Evolutionary conservation across 176 grass and related monocot species (phyloP), one percentile per base, ranked within the genome.

Genomic region (Alopecurus myosuroides): DNA sequence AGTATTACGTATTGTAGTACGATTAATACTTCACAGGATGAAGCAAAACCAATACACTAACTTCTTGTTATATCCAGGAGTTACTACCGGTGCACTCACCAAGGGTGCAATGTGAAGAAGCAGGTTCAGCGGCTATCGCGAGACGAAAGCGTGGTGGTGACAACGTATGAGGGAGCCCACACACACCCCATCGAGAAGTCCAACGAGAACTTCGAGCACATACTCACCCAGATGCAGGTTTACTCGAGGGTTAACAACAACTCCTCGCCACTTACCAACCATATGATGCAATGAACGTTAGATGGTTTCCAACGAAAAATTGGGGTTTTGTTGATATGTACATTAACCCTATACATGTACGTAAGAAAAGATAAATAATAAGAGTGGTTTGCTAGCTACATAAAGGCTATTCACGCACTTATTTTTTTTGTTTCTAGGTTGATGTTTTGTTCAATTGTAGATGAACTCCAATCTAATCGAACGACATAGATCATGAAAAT

Each of bases 21-120:
- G 7, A 51, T 51, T 51, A 7, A 18, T 51, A 51, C 5, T 7
- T 51, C 49, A 51, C 49, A 57, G 23, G 9, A 25, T 23, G n/a
- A 25, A 12, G 55, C 10, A 0, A 58, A 61, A 29, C 57, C 29
- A 61, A 12, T 37, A 18, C 14, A 18, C 4, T 48, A 11, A 74
- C 23, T 73, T 73, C 0, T 17, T 48, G 15, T 74, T 74, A 57
- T 33, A 76, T 89, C 51, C 78, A 97, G 95, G 49, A 97, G 95
- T 81, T 97, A 97, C 86, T 97, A 97, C 78, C 86, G 95, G 66
- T 97, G 95, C 69, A 97, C 95, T 12, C 78, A 91, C 70, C 88
- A 97, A 89, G 95, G 92, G 13, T 97, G 95, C 88, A 93, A 88
- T 36, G 95, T 97, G 70, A 97, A 97, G 86, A 97, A 97, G 88